Percentiles rank a stretch among this genome's conserved stretches.
phyloP scores from a whole-genome alignment of 176 grass and related monocot genomes.

The Eragrostis nindensis region DNA sequence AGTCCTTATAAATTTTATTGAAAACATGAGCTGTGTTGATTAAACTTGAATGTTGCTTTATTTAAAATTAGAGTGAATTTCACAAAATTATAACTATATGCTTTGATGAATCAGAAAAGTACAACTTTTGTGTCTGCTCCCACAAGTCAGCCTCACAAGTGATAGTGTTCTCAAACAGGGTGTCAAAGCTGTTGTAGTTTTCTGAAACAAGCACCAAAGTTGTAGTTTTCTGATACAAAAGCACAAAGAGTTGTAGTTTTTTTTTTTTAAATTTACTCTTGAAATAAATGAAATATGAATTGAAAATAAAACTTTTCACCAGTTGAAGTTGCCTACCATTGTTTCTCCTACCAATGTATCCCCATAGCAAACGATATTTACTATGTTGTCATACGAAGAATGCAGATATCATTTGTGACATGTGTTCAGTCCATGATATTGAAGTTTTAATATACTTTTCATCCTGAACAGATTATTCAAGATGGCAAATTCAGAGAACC shows the following conservation, averaged over 20 bases:
- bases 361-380: not conserved
- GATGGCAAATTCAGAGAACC: slow-evolving; percentile 40
- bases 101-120: too few species aligned
- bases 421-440: slow-evolving; percentile 6
- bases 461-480: slow-evolving; percentile 31
- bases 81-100: too few species aligned
- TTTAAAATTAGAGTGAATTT: not conserved
- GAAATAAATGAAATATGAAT: not conserved
- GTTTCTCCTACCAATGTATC: not conserved
- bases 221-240: too few species aligned
- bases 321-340: slow-evolving; percentile 9
- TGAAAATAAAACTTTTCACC: not conserved
- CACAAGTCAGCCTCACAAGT: too few species aligned
- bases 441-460: slow-evolving; percentile 2
- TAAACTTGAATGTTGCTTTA: slow-evolving; percentile 6
- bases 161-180: too few species aligned
- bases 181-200: too few species aligned
- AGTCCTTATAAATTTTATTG: not conserved
- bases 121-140: too few species aligned
- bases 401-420: slow-evolving; percentile 5
- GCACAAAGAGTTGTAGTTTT: too few species aligned
- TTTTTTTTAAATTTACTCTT: not conserved
- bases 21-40: not conserved
- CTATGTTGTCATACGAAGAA: not conserved
- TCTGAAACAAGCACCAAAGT: too few species aligned